Percentiles rank a stretch among this genome's conserved stretches.
phyloP scores from a whole-genome alignment of 768 basidiomycete genomes.

The Termitomyces sp. region DNA sequence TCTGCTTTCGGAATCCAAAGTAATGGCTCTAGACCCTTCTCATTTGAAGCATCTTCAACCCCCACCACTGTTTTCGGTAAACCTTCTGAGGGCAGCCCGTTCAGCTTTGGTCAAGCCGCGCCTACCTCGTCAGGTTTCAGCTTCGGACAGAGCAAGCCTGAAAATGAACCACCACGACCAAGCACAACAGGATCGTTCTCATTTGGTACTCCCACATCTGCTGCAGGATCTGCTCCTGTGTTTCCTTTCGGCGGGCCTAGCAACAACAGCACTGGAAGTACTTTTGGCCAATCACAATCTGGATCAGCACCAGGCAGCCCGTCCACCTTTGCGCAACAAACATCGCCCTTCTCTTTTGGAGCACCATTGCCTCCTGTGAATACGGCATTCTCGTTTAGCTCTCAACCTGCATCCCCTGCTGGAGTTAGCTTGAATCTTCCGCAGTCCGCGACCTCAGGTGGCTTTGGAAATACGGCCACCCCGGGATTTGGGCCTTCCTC shows the following conservation, averaged over 20 bases:
- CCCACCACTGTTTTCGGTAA: conserved; percentile 45
- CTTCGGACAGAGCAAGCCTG: conserved; percentile 38
- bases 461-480: conserved; percentile 33
- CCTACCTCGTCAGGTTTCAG: conserved; percentile 32
- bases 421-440: conserved; percentile 32
- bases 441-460: conserved; percentile 27
- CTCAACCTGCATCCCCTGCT: conserved; percentile 58
- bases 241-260: conserved; percentile 40
- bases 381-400: conserved; percentile 44
- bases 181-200: conserved; percentile 39
- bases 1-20: conserved; percentile 26
- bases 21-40: conserved; percentile 25
- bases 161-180: conserved; percentile 32
- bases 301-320: conserved; percentile 53
- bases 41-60: conserved; percentile 33
- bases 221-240: conserved; percentile 31
- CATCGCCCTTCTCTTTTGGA: conserved; percentile 42
- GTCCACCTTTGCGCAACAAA: conserved; percentile 49
- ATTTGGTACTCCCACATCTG: conserved; percentile 37
- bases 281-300: conserved; percentile 37
- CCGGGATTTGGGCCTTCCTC: conserved; percentile 36
- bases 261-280: conserved; percentile 23
- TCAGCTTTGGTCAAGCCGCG: conserved; percentile 41
- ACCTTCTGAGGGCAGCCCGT: conserved; percentile 37
- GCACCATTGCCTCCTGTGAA: conserved; percentile 27